A percentile compares a stretch with the other conserved stretches of the same genome.
phyloP scores from a whole-genome alignment of 2,329 filamentous ascomycete genomes.

The Hortaea sp. region DNA sequence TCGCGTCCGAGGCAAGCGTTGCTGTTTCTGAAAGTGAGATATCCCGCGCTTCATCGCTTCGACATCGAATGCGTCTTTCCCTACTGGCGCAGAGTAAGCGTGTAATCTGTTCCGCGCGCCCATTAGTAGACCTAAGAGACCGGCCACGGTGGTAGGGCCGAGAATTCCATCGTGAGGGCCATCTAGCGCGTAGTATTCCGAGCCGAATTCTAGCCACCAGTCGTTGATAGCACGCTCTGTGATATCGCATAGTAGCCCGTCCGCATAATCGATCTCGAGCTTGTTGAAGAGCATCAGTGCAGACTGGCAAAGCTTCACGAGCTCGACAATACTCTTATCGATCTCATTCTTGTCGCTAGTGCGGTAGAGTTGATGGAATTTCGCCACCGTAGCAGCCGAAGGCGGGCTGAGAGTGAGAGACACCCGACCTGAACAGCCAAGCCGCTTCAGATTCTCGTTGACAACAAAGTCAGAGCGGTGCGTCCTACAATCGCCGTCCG shows the following conservation, averaged over 20 bases:
- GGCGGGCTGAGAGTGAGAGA: slow-evolving; percentile 73
- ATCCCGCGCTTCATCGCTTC: slow-evolving; percentile 74
- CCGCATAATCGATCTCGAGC: slow-evolving; percentile 77
- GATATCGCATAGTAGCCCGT: slow-evolving; percentile 84
- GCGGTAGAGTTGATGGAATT: slow-evolving; percentile 84
- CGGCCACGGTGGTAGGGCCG: slow-evolving; percentile 83
- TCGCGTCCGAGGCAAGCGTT: slow-evolving; percentile 68
- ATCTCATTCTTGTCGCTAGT: slow-evolving; percentile 75
- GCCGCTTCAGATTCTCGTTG: slow-evolving; percentile 84
- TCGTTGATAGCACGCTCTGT: slow-evolving; percentile 84
- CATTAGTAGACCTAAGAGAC: slow-evolving; percentile 75
- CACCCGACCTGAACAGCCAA: slow-evolving; percentile 84
- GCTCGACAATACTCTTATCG: slow-evolving; percentile 68
- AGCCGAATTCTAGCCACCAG: slow-evolving; percentile 93
- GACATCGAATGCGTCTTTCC: slow-evolving; percentile 87
- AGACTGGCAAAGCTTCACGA: slow-evolving; percentile 84
- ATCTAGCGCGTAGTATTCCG: slow-evolving; percentile 84
- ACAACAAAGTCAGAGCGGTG: slow-evolving; percentile 81
- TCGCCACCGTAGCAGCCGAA: slow-evolving; percentile 71
- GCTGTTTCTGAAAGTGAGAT: slow-evolving; percentile 77
- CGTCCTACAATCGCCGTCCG: slow-evolving; percentile 71
- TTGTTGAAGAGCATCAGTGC: slow-evolving; percentile 82
- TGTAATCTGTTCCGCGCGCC: slow-evolving; percentile 83
- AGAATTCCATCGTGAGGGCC: slow-evolving; percentile 77
- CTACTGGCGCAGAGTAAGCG: slow-evolving; percentile 70